Percentiles rank a stretch among this genome's conserved stretches.
Evolutionary conservation across 164 flowering plant genomes (phyloP).

Genomic region (Berberis vulgaris): DNA sequence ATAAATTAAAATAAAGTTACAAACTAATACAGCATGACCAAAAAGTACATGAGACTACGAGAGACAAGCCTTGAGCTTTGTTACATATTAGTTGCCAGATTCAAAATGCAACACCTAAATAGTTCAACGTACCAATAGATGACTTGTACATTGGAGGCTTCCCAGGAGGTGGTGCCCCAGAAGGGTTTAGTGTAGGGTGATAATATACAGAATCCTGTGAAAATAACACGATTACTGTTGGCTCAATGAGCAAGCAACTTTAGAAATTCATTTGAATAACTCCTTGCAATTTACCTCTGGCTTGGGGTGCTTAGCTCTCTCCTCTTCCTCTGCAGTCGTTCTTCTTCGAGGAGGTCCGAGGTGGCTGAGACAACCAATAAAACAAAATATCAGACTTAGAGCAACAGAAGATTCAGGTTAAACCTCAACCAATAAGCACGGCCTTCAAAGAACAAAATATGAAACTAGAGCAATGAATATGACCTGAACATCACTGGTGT

Average conservation of each 20-base stretch:
- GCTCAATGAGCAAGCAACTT: neutral
- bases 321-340: conserved; percentile 83
- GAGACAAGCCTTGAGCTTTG: no score
- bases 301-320: conserved; percentile 73
- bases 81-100: neutral
- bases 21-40: neutral
- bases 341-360: conserved; percentile 79
- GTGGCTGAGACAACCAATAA: conserved; percentile 43
- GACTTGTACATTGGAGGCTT: conserved; percentile 97
- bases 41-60: no score
- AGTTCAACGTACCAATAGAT: conserved; percentile 58
- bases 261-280: neutral
- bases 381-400: conserved; percentile 1
- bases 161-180: conserved; percentile 99
- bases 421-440: neutral
- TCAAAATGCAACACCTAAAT: neutral
- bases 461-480: neutral
- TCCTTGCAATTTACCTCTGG: conserved; percentile 56
- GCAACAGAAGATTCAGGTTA: no score
- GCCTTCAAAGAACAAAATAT: conserved; percentile 1
- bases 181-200: conserved; percentile 89
- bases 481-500: conserved; percentile 99
- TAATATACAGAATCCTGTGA: conserved; percentile 97
- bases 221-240: conserved; percentile 6
- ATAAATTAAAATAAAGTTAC: neutral